Conservation (phyloP, 2,329 filamentous ascomycete genomes). For the Penicillium expansum region DNA sequence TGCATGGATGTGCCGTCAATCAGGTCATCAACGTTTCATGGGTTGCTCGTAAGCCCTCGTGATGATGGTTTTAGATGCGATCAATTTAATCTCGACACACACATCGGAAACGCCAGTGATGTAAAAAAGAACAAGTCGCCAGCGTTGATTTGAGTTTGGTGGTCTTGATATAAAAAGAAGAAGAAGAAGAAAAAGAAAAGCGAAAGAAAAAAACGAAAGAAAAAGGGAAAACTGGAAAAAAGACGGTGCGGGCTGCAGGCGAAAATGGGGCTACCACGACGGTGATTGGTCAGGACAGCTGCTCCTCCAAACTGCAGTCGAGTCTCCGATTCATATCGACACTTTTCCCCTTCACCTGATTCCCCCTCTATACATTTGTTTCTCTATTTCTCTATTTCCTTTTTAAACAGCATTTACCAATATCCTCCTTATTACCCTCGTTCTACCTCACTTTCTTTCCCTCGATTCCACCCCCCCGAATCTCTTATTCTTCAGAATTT, state of each 20-base stretch:
- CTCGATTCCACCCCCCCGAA: neutral
- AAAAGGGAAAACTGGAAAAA: constrained; percentile 29
- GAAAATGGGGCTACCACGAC: constrained; percentile 11
- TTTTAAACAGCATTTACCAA: neutral
- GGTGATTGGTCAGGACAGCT: constrained; percentile 30
- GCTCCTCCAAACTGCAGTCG: constrained; percentile 12
- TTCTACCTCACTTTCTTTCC: constrained; percentile 3
- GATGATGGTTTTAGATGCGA: constrained; percentile 80
- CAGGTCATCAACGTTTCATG: constrained; percentile 50
- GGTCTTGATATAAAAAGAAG: constrained; percentile 55
- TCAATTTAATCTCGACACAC: constrained; percentile 65
- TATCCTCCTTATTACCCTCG: neutral
- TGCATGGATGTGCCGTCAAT: constrained; percentile 40
- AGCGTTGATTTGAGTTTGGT: constrained; percentile 73
- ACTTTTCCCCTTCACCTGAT: constrained; percentile 13
- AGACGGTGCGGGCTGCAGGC: constrained; percentile 30
- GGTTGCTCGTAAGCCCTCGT: constrained; percentile 53
- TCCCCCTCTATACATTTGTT: constrained; percentile 1
- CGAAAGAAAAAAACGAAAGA: constrained; percentile 11
- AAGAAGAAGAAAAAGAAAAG: constrained; percentile 28
- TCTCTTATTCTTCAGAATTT: neutral
- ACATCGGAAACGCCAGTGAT: constrained; percentile 69
- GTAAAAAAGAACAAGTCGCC: constrained; percentile 53
- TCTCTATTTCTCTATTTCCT: constrained; percentile 13
- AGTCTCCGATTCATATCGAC: constrained; percentile 32